Evolutionary conservation across 2,329 filamentous ascomycete genomes (phyloP).

Genomic region (Exophiala xenobiotica): DNA sequence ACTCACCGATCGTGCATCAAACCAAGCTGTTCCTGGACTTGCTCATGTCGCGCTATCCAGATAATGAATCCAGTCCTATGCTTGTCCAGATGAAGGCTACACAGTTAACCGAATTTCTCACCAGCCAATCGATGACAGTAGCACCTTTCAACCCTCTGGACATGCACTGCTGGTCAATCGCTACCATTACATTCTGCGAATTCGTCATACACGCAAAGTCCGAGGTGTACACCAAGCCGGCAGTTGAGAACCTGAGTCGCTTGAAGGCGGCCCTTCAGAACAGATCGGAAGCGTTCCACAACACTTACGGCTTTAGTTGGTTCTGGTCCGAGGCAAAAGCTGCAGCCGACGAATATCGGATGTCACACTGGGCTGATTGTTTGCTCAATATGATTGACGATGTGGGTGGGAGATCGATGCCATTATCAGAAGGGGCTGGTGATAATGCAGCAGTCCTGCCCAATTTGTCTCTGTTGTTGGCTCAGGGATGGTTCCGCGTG

Average conservation of each 20-base stretch:
- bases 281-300: conserved; percentile 19
- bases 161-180: conserved; percentile 16
- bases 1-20: conserved; percentile 7
- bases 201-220: conserved; percentile 4
- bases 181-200: conserved; percentile 21
- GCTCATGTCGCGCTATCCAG: conserved; percentile 2
- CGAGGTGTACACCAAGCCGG: conserved; percentile 1
- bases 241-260: conserved; percentile 5
- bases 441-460: background rate
- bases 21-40: conserved; percentile 10
- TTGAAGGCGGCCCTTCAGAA: conserved; percentile 12
- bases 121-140: background rate
- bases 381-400: conserved; percentile 24
- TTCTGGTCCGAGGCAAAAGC: conserved; percentile 10
- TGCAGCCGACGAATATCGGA: conserved; percentile 1
- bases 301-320: conserved; percentile 15
- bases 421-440: background rate
- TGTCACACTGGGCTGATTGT: conserved; percentile 22
- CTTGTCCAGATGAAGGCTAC: conserved; percentile 1
- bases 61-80: conserved; percentile 1
- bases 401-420: background rate
- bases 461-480: background rate
- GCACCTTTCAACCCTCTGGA: conserved; percentile 21
- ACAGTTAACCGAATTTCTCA: background rate
- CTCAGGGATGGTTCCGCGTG: background rate